Evolutionary conservation across 805 yeast species (phyloP).

Genomic region (Ascoidea rubescens): DNA sequence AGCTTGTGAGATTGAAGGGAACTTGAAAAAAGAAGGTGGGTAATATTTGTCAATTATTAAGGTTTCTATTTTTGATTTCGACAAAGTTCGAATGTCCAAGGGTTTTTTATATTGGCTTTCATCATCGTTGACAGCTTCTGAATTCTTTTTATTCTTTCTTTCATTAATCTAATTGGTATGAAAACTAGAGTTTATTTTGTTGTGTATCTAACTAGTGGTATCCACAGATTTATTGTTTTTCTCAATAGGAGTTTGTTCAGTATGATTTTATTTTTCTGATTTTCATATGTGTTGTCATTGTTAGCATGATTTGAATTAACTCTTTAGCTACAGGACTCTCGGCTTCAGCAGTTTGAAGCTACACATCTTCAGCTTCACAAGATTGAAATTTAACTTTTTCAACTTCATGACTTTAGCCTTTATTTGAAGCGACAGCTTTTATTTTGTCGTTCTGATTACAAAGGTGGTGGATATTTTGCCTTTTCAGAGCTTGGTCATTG

Average conservation of each 20-base stretch:
- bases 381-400: too few species aligned
- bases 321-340: background rate
- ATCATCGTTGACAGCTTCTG: background rate
- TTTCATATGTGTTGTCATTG: too few species aligned
- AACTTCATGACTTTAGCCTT: background rate
- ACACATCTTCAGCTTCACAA: background rate
- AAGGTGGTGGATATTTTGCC: too few species aligned
- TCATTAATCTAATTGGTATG: background rate
- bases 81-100: background rate
- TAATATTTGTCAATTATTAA: background rate
- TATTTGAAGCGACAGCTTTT: too few species aligned
- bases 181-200: too few species aligned
- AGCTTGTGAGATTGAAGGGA: constrained; percentile 7
- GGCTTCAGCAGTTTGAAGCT: background rate
- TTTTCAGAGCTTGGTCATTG: too few species aligned
- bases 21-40: background rate
- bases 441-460: too few species aligned
- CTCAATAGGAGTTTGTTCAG: background rate
- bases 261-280: background rate
- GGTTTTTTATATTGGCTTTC: too few species aligned
- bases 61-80: background rate
- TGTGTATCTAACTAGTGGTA: too few species aligned
- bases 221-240: too few species aligned
- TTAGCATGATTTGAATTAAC: background rate
- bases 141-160: too few species aligned